A percentile compares a stretch with the other conserved stretches of the same genome.
These are phyloP conservation scores for Colletotrichum sp. DNA, from an alignment of 2,329 filamentous ascomycete species.

Conservation along the genomic window DNA sequence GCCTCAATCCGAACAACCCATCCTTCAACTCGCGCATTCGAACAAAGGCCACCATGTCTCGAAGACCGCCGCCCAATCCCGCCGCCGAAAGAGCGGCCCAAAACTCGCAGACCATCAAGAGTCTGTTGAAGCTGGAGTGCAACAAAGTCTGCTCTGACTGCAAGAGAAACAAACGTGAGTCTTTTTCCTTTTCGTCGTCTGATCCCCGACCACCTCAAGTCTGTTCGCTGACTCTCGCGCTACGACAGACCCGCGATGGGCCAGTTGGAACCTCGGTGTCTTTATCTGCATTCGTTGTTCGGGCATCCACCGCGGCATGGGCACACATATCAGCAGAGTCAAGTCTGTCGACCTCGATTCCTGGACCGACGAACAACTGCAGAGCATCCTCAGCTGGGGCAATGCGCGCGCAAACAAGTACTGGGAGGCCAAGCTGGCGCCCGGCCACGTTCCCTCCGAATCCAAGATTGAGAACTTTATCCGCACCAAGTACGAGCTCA, in stretches of 20 bases:
- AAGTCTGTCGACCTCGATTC: slow-evolving; percentile 98
- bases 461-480: slow-evolving; percentile 99
- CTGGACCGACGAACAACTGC: slow-evolving; percentile 97
- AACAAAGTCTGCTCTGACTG: slow-evolving; percentile 99
- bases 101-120: slow-evolving; percentile 94
- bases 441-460: slow-evolving; percentile 92
- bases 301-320: slow-evolving; percentile 98
- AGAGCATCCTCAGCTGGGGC: slow-evolving; percentile 94
- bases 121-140: slow-evolving; percentile 87
- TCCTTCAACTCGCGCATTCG: background rate
- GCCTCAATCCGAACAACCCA: background rate
- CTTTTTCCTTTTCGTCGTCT: background rate
- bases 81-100: slow-evolving; percentile 87
- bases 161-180: slow-evolving; percentile 96
- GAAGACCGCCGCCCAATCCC: slow-evolving; percentile 76
- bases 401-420: slow-evolving; percentile 98
- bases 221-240: slow-evolving; percentile 8
- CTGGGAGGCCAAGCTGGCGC: slow-evolving; percentile 93
- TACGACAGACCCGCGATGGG: slow-evolving; percentile 88
- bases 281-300: slow-evolving; percentile 99
- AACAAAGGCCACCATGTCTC: slow-evolving; percentile 66
- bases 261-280: slow-evolving; percentile 96
- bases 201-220: background rate
- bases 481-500: slow-evolving; percentile 97
- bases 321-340: slow-evolving; percentile 96